Base-by-base conservation (phyloP, 176 grass and related monocot genomes). In the Oryza rufipogon region DNA sequence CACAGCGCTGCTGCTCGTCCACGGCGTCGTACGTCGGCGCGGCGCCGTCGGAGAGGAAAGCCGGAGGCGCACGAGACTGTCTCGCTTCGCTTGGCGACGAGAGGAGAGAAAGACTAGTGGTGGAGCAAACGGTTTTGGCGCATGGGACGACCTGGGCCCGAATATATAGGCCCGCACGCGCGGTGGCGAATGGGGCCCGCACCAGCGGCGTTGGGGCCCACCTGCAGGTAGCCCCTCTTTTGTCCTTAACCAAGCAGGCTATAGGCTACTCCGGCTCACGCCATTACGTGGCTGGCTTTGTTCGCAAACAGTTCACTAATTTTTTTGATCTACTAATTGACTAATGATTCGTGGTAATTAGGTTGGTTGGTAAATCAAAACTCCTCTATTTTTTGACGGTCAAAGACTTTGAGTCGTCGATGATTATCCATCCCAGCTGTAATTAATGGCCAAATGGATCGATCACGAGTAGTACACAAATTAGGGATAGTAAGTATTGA, bases 161-260 rank as follows among this genome's bases (percentile, higher is more conserved):
- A 15, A 23, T 90, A 86, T 90, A 90, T 90, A 86, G 88, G 74
- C 73, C 56, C 49, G 64, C 61, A 58, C 19, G 25, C 56, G 12
- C 4, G 77, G 34, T 4, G 34, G 34, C 34, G 34, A 30, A 4
- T 36, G 34, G 34, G 34, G 34, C 34, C 34, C 34, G 34, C 34
- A 36, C 34, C 34, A 36, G 34, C 34, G 4, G 34, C 4, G 34
- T 0, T 36, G 34, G 34, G 34, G 4, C 34, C 34, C 36, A 38
- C 36, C 36, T 38, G 36, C 34, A 36, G 34, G 34, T 36, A 36
- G 52, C 30, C 52, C 47, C 1, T 56, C 4, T n/a, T 58, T 58
- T 58, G 19, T 58, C 54, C 54, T 1, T 58, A 58, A 20, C 54
- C 54, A 58, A 17, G 7, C 52, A 51, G 17, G 17, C 17, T 20